Percentiles rank a stretch among this genome's conserved stretches.
Evolutionary conservation across 352 stramenopile species (phyloP).

Genomic region (Phytophthora cryptogea): DNA sequence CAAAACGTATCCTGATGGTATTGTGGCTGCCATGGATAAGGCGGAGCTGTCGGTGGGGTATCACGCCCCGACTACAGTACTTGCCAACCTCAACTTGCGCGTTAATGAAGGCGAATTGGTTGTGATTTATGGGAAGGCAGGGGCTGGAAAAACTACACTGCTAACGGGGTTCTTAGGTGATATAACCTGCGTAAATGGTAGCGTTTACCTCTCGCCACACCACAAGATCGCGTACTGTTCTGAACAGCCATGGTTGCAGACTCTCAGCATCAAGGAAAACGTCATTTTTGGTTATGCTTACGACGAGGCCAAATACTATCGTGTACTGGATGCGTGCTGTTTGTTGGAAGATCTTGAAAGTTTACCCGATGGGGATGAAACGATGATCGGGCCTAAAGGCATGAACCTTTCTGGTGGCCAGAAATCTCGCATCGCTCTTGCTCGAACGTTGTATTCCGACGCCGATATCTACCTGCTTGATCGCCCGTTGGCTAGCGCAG

Average conservation of each 20-base stretch:
- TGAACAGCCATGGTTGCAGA: constrained; percentile 94
- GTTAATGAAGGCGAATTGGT: constrained; percentile 40
- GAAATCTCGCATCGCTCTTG: constrained; percentile 41
- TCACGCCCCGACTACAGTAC: constrained; percentile 31
- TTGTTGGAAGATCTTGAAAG: constrained; percentile 51
- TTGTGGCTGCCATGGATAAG: constrained; percentile 32
- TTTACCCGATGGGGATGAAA: constrained; percentile 37
- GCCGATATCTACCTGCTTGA: constrained; percentile 46
- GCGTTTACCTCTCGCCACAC: constrained; percentile 32
- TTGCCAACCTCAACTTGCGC: constrained; percentile 35
- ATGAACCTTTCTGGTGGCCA: constrained; percentile 41
- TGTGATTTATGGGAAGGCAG: constrained; percentile 44
- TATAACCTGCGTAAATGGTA: constrained; percentile 28
- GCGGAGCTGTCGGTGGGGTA: constrained; percentile 25
- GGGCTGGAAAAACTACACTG: constrained; percentile 47
- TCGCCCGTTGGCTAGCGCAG: constrained; percentile 35
- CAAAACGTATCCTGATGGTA: constrained; percentile 21
- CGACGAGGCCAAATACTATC: constrained; percentile 45
- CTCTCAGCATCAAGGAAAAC: constrained; percentile 93
- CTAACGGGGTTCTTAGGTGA: constrained; percentile 43
- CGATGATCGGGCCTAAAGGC: constrained; percentile 40
- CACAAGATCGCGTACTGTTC: constrained; percentile 70
- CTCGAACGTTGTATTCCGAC: constrained; percentile 43
- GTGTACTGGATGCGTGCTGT: constrained; percentile 52
- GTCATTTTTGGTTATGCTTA: constrained; percentile 90